These are phyloP conservation scores for Penicillium parvum DNA, from an alignment of 495 filamentous ascomycete genomes.

Conservation along the genomic window DNA sequence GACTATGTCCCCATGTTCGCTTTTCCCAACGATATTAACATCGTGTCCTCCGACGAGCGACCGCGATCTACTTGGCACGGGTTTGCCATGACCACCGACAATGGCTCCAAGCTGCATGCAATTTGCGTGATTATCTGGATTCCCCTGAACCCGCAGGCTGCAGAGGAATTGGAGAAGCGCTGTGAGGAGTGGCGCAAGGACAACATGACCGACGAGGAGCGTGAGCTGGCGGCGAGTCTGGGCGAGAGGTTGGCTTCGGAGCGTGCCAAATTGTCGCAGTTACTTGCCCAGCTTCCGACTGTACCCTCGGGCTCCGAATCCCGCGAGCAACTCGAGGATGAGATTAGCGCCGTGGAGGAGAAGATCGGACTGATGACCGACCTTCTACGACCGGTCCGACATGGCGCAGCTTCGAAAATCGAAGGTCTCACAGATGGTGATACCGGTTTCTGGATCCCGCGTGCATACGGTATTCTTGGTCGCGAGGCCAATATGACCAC, in stretches of 20 bases:
- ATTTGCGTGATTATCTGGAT: slow-evolving; percentile 92
- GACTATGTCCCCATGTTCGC: slow-evolving; percentile 99
- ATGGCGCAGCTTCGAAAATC: slow-evolving; percentile 93
- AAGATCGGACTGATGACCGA: slow-evolving; percentile 97
- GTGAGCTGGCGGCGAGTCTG: slow-evolving; percentile 88
- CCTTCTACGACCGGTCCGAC: slow-evolving; percentile 84
- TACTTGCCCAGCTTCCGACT: slow-evolving; percentile 76
- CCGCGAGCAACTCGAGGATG: slow-evolving; percentile 81
- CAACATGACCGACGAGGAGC: slow-evolving; percentile 94
- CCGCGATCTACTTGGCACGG: slow-evolving; percentile 96
- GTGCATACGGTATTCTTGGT: slow-evolving; percentile 89
- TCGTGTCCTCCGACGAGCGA: slow-evolving; percentile 90
- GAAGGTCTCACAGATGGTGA: slow-evolving; percentile 95
- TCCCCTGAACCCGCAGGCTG: slow-evolving; percentile 73
- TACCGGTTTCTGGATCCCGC: slow-evolving; percentile 93
- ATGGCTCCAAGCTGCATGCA: slow-evolving; percentile 87
- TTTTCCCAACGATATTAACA: slow-evolving; percentile 95
- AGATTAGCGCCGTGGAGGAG: slow-evolving; percentile 94
- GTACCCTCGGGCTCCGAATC: slow-evolving; percentile 74
- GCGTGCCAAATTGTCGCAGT: slow-evolving; percentile 80
- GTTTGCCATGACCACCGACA: slow-evolving; percentile 93
- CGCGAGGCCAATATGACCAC: slow-evolving; percentile 76
- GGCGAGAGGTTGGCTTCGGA: slow-evolving; percentile 87
- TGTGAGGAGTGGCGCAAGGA: slow-evolving; percentile 92
- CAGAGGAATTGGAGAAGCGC: slow-evolving; percentile 82